These are phyloP conservation scores for Solanum acaule DNA, from an alignment of 257 asterid species.

Conservation along the genomic window DNA sequence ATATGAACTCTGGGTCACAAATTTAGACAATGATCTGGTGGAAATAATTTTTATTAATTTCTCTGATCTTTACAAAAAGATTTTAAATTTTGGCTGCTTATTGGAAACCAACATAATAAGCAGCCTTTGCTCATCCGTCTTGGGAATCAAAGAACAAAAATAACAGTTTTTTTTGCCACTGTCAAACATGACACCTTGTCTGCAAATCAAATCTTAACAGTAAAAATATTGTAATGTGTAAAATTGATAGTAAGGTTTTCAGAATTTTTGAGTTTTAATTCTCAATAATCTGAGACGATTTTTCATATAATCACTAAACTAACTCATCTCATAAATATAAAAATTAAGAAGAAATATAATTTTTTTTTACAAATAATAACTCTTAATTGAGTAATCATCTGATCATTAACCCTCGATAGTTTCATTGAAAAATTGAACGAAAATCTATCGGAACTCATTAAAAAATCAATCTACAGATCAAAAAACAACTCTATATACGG, in stretches of 20 bases:
- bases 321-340: background rate
- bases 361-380: background rate
- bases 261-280: background rate
- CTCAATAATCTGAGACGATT: background rate
- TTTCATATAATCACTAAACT: background rate
- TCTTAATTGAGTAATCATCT: background rate
- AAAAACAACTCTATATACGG: background rate
- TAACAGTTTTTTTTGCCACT: background rate
- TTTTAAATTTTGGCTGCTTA: background rate
- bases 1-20: background rate
- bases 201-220: conserved; percentile 30
- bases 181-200: conserved; percentile 13
- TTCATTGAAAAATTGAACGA: background rate
- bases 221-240: background rate
- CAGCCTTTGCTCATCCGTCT: background rate
- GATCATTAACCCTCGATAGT: background rate
- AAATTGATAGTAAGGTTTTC: background rate
- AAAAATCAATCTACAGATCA: background rate
- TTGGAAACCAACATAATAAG: background rate
- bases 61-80: background rate
- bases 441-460: background rate
- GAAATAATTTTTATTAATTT: too few species aligned
- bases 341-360: background rate
- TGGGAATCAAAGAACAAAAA: conserved; percentile 1
- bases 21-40: background rate